Base-by-base conservation (phyloP, 345 rosid species). In the Moricandia moricandioides region DNA sequence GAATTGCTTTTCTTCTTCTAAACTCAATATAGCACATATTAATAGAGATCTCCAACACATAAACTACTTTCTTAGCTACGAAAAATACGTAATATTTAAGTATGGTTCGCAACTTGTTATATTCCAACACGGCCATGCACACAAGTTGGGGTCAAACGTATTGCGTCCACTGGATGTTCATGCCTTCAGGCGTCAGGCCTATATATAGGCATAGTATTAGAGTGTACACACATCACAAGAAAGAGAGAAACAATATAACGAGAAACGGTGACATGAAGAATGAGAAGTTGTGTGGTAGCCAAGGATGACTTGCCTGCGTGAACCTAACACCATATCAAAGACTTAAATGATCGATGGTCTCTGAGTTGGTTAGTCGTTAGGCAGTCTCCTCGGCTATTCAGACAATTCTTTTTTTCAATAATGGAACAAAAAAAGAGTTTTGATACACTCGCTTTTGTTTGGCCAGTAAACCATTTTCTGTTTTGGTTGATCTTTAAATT, bases 321-420 rank as follows among this genome's bases (percentile, higher is more conserved):
- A n/a, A n/a, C 64, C 40, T 31, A 40, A 30, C 24, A 31, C 80
- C 65, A 62, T 49, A 27, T 69, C 47, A 57, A 58, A 66, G 60
- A 47, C 65, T 73, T 17, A 21, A 21, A 21, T 21, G 27, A 40
- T 34, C 67, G 17, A 49, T 58, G 47, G 65, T 70, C 49, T 69
- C 21, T 62, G 39, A 62, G 13, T 49, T 54, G 71, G 65, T 63
- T 63, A 6, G 52, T 31, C 35, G 39, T 4, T 68, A 76, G 75
- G 80, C 80, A 76, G 80, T 76, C 80, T 76, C 75, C 71, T 76
- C 5, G 80, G 80, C 80, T 76, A 70, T 70, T 76, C 80, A 76
- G 45, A 56, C 65, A 70, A 55, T 55, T 45, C 68, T 39, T 39
- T 39, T 39, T 34, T 57, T 7, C 49, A 4, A 12, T 33, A 7